phyloP scores from a whole-genome alignment of 768 basidiomycete species.

The Infundibulicybe gibba region DNA sequence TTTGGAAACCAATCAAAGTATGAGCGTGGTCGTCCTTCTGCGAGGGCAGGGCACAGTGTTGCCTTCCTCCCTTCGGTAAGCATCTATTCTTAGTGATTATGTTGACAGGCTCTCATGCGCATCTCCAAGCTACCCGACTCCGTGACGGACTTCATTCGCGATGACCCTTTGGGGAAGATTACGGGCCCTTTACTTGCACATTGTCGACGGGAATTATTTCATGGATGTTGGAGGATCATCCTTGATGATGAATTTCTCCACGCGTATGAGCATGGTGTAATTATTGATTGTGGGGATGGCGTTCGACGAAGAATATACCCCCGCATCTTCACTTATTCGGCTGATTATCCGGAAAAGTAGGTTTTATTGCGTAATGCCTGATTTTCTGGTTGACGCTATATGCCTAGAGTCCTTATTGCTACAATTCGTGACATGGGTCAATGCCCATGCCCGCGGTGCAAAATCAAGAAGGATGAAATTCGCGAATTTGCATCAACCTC shows the following conservation, averaged over 20 bases:
- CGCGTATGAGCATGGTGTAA: not conserved
- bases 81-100: no score
- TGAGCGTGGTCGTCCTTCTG: conserved; percentile 19
- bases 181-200: conserved; percentile 3
- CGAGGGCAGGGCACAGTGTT: not conserved
- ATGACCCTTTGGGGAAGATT: conserved; percentile 4
- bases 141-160: conserved; percentile 6
- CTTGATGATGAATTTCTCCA: not conserved
- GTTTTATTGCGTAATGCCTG: not conserved
- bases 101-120: no score
- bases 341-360: not conserved
- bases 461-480: not conserved
- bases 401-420: not conserved
- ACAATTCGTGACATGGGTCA: not conserved
- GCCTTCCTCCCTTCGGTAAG: not conserved
- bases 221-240: not conserved
- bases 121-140: conserved; percentile 6
- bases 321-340: not conserved
- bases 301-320: not conserved
- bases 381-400: not conserved
- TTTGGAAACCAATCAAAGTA: conserved; percentile 18
- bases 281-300: not conserved
- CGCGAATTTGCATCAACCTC: not conserved
- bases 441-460: not conserved
- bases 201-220: conserved; percentile 5